Evolutionary conservation across 192 early-diverging fungal genomes (phyloP).

Genomic region (Gigaspora rosea): DNA sequence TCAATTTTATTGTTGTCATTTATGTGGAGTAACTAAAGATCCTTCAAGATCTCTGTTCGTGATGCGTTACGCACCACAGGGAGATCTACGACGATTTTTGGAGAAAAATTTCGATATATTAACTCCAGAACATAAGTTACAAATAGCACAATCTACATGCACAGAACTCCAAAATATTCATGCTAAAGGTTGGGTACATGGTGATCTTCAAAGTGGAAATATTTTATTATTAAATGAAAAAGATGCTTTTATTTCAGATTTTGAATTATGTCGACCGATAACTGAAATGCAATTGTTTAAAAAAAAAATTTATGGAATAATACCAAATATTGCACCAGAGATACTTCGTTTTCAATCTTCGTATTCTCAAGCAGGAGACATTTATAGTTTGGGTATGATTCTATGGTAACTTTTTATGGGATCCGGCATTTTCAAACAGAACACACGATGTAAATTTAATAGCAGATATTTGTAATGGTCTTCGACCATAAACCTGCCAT

Average conservation of each 20-base stretch:
- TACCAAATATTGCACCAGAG: neutral
- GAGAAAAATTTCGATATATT: neutral
- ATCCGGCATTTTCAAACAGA: neutral
- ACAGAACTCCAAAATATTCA: no score
- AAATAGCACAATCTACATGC: no score
- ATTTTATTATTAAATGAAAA: no score
- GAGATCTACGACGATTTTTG: conserved; percentile 1
- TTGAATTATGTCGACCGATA: no score
- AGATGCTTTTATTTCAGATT: no score
- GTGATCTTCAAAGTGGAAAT: no score
- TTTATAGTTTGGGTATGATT: no score
- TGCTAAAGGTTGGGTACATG: no score
- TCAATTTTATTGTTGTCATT: conserved; percentile 1
- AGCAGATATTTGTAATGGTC: neutral
- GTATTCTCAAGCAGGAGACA: no score
- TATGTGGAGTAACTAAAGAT: neutral
- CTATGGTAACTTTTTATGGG: no score
- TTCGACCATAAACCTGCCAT: neutral
- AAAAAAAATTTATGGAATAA: neutral
- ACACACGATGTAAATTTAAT: neutral
- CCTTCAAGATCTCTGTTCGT: neutral
- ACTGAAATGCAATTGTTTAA: no score
- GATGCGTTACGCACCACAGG: neutral
- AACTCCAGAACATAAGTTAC: no score
- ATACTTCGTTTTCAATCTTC: neutral